Percentiles rank a stretch among this genome's conserved stretches.
phyloP scores from a whole-genome alignment of 768 basidiomycete species.

The Calvatia gigantea region DNA sequence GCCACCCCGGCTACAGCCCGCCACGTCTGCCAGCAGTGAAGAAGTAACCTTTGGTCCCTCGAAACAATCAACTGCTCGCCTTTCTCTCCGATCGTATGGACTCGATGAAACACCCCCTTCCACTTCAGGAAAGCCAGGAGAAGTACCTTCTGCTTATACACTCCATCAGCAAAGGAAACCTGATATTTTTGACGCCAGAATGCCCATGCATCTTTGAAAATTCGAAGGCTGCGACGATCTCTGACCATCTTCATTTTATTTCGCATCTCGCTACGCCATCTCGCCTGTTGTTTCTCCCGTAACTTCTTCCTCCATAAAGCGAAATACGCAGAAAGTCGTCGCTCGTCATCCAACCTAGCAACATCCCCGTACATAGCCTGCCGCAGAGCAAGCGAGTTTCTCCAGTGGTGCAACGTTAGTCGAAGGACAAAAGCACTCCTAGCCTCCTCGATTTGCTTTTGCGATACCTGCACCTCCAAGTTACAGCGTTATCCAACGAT shows the following conservation, averaged over 20 bases:
- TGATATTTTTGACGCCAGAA: conserved; percentile 63
- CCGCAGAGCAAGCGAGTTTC: conserved; percentile 31
- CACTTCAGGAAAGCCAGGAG: conserved; percentile 47
- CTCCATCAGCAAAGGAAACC: conserved; percentile 47
- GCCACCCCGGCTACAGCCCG: conserved; percentile 39
- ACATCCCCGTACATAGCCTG: conserved; percentile 41
- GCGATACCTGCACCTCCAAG: conserved; percentile 54
- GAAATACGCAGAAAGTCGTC: conserved; percentile 39
- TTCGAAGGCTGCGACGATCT: conserved; percentile 48
- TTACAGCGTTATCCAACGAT: not conserved
- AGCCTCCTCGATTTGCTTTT: conserved; percentile 64
- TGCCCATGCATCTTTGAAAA: conserved; percentile 57
- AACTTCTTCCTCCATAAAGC: conserved; percentile 51
- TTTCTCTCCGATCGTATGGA: conserved; percentile 41
- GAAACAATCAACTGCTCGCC: conserved; percentile 47
- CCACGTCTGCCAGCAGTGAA: conserved; percentile 59
- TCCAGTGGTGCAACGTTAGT: conserved; percentile 60
- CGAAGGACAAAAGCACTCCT: conserved; percentile 64
- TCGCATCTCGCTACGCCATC: conserved; percentile 72
- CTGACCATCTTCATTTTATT: conserved; percentile 61
- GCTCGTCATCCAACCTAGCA: conserved; percentile 38
- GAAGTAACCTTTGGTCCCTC: conserved; percentile 32
- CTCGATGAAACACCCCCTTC: conserved; percentile 39
- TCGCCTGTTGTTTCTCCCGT: conserved; percentile 50
- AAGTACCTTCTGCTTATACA: conserved; percentile 43